phyloP scores from a whole-genome alignment of 169 alveolate species.

The Plasmodium relictum region DNA sequence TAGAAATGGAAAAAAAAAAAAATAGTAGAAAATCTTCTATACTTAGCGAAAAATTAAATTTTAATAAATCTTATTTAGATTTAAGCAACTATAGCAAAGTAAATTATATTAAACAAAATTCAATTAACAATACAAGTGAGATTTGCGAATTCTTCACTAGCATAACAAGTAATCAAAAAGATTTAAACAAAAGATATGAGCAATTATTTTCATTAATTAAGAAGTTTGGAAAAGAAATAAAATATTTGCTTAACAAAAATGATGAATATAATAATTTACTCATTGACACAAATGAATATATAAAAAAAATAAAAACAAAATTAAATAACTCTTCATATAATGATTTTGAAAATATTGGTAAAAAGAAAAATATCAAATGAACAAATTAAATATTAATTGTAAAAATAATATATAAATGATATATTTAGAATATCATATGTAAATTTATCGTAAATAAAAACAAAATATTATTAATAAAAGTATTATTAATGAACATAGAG shows the following conservation, averaged over 20 bases:
- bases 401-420: too few species aligned
- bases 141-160: constrained; percentile 61
- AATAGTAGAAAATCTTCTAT: constrained; percentile 38
- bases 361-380: background rate
- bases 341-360: constrained; percentile 61
- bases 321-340: constrained; percentile 45
- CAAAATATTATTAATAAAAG: background rate
- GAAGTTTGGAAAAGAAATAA: constrained; percentile 72
- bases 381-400: too few species aligned
- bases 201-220: constrained; percentile 67
- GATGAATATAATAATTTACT: constrained; percentile 51
- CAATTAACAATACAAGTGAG: constrained; percentile 66
- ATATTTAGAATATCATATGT: too few species aligned
- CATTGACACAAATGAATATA: constrained; percentile 56
- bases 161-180: constrained; percentile 69
- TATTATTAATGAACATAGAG: background rate
- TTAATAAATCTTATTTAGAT: constrained; percentile 61
- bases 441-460: background rate
- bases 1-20: constrained; percentile 57
- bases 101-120: constrained; percentile 43
- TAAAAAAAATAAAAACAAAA: constrained; percentile 42
- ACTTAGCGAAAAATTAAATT: constrained; percentile 31
- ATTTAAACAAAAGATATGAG: constrained; percentile 59
- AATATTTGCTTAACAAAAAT: constrained; percentile 61
- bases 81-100: constrained; percentile 51